Conservation (phyloP, 108 stramenopile genomes). For the Schizochytrium sp. region DNA sequence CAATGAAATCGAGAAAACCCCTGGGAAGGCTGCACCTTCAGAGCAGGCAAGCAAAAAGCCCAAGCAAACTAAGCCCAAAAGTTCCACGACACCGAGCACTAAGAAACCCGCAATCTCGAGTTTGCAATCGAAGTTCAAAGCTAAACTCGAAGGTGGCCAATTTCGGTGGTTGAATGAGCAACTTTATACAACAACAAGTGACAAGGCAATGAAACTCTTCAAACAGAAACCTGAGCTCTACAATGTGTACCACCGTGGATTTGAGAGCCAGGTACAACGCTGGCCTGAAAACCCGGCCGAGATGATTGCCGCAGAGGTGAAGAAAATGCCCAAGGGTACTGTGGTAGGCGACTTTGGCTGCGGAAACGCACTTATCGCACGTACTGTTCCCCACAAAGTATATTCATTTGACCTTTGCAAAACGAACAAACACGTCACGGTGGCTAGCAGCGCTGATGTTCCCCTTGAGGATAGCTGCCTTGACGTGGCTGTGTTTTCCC, state of each 20-base stretch:
- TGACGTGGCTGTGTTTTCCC: conserved; percentile 93
- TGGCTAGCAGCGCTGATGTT: conserved; percentile 95
- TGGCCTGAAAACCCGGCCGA: conserved; percentile 99
- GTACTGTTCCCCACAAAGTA: conserved; percentile 78
- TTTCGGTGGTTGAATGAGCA: conserved; percentile 98
- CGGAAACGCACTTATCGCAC: conserved; percentile 94
- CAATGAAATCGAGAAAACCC: no score
- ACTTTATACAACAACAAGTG: conserved; percentile 89
- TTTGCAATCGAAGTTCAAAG: conserved; percentile 69
- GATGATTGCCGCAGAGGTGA: conserved; percentile 84
- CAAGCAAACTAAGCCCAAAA: neutral
- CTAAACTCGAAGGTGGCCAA: conserved; percentile 86
- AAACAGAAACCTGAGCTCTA: conserved; percentile 88
- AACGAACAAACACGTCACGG: conserved; percentile 85
- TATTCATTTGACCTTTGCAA: conserved; percentile 95
- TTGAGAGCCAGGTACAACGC: conserved; percentile 89
- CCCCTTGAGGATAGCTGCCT: conserved; percentile 86
- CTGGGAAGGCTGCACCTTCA: no score
- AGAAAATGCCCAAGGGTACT: conserved; percentile 50
- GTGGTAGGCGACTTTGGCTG: conserved; percentile 98
- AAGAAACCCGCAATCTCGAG: neutral
- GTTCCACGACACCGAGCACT: no score
- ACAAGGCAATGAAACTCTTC: conserved; percentile 83
- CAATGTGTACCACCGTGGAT: conserved; percentile 96
- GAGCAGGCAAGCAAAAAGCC: neutral